Percentiles rank a stretch among this genome's conserved stretches.
phyloP scores from a whole-genome alignment of 2,329 filamentous ascomycete species.

The Trichoderma lentiforme region DNA sequence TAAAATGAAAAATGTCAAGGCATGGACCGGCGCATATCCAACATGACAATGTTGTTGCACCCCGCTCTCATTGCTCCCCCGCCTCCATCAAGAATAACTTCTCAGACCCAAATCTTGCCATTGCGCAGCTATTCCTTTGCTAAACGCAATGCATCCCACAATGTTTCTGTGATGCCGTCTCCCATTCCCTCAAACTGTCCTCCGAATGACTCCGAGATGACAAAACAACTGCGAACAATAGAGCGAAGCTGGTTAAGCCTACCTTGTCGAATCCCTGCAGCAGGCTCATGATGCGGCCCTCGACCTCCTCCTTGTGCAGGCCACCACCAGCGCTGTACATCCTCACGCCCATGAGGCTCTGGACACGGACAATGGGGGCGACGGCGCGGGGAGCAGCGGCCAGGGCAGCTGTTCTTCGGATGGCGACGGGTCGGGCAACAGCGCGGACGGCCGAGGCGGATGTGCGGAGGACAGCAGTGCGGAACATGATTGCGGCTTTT shows the following conservation, averaged over 20 bases:
- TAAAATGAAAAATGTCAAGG: background rate
- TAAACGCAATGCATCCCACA: background rate
- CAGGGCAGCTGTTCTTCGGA: constrained; percentile 52
- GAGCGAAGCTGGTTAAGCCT: constrained; percentile 18
- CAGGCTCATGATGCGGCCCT: constrained; percentile 88
- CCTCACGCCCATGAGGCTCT: constrained; percentile 67
- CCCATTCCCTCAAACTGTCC: background rate
- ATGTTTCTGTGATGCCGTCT: background rate
- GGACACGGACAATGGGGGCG: constrained; percentile 37
- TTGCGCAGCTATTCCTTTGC: background rate
- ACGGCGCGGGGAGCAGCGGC: constrained; percentile 56
- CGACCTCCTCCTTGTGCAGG: constrained; percentile 78
- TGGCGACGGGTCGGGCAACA: constrained; percentile 45
- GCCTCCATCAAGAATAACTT: background rate
- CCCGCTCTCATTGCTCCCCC: background rate
- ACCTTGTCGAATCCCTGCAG: constrained; percentile 95
- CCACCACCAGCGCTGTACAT: constrained; percentile 82
- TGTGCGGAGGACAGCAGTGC: constrained; percentile 77
- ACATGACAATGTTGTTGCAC: background rate
- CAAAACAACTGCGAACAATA: constrained; percentile 18
- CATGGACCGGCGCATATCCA: background rate
- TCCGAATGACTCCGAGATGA: background rate
- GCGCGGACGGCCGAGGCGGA: constrained; percentile 55
- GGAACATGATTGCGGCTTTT: constrained; percentile 66
- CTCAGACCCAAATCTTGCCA: background rate